A percentile compares a stretch with the other conserved stretches of the same genome.
These are phyloP conservation scores for Diospyros lotus DNA, from an alignment of 148 eudicot genomes.

Conservation along the genomic window DNA sequence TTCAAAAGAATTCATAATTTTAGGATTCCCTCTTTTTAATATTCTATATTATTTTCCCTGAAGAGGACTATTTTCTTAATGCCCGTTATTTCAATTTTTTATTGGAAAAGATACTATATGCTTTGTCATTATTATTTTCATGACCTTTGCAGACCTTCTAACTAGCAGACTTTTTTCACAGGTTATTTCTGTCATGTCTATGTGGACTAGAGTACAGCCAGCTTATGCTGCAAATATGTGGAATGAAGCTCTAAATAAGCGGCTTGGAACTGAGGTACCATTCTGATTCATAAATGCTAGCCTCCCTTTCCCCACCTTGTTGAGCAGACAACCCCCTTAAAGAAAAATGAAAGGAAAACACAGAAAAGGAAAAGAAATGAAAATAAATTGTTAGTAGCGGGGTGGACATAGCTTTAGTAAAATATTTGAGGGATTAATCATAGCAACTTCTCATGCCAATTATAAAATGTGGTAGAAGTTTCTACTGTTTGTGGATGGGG, in stretches of 20 bases:
- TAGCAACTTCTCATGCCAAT: too few species aligned
- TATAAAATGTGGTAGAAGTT: too few species aligned
- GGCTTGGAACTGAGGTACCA: constrained; percentile 94
- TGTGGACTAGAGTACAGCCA: constrained; percentile 99
- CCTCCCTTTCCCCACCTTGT: too few species aligned
- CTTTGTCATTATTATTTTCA: too few species aligned
- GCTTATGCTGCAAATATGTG: constrained; percentile 99
- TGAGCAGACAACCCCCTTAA: too few species aligned
- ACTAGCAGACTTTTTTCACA: constrained; percentile 22
- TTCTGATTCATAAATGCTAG: background rate
- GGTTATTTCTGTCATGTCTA: constrained; percentile 99
- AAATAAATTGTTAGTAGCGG: too few species aligned
- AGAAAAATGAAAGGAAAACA: too few species aligned
- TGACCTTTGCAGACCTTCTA: background rate
- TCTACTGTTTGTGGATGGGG: too few species aligned
- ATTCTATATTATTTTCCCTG: background rate
- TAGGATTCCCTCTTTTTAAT: background rate
- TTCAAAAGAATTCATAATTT: background rate
- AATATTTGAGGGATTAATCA: too few species aligned
- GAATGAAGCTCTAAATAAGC: constrained; percentile 95
- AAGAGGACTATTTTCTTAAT: background rate
- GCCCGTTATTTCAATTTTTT: background rate
- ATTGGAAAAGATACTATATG: too few species aligned
- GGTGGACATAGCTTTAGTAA: too few species aligned
- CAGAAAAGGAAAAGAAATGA: too few species aligned